Conservation (phyloP, 768 basidiomycete species). For the Cubamyces lactineus region DNA sequence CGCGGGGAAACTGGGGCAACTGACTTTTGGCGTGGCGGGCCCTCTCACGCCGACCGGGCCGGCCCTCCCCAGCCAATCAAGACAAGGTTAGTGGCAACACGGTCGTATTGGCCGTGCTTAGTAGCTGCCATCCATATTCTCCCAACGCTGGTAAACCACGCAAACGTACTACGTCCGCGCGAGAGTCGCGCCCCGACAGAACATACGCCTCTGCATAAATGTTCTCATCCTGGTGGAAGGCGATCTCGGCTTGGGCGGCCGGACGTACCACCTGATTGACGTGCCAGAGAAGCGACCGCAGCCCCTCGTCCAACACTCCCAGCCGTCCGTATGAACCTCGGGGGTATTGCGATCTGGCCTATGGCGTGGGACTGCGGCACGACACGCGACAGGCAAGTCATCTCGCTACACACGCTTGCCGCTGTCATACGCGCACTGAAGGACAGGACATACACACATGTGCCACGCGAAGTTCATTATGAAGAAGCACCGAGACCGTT, state of each 20-base stretch:
- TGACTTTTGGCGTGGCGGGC: not conserved
- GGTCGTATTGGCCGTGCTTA: too few relatives aligned
- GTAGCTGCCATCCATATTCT: too few relatives aligned
- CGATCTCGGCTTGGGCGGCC: slow-evolving; percentile 4
- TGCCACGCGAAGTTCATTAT: not conserved
- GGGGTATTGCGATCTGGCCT: not conserved
- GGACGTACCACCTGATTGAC: slow-evolving; percentile 10
- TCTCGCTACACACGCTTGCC: too few relatives aligned
- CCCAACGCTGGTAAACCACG: too few relatives aligned
- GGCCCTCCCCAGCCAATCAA: not conserved
- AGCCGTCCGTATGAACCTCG: slow-evolving; percentile 2
- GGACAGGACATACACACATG: too few relatives aligned
- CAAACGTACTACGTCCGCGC: not conserved
- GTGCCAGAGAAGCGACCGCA: not conserved
- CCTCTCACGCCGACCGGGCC: not conserved
- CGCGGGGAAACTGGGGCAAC: not conserved
- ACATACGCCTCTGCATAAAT: not conserved
- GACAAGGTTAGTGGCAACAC: too few relatives aligned
- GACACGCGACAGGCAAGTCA: not conserved
- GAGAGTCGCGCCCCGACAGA: not conserved
- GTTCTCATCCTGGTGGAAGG: not conserved
- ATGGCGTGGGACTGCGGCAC: not conserved
- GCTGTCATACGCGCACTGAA: too few relatives aligned
- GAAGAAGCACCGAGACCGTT: slow-evolving; percentile 10
- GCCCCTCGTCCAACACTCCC: not conserved